Evolutionary conservation across 2,329 filamentous ascomycete genomes (phyloP), one percentile per base, ranked within the genome.

Genomic region (Beauveria bassiana): DNA sequence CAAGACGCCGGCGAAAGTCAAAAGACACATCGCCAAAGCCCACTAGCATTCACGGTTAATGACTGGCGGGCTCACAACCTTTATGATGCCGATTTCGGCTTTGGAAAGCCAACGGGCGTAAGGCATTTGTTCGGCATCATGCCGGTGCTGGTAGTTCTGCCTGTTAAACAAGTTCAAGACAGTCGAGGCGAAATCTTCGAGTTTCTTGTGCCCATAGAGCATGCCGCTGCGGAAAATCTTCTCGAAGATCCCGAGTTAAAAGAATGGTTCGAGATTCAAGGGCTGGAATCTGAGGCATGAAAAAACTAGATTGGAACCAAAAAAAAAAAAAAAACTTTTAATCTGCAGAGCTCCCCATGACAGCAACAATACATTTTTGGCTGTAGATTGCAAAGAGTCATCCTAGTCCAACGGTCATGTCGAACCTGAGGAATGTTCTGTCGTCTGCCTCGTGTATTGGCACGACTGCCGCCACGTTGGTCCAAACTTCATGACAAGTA

Each of bases 401-500:
- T 9, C 28, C 28, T 28, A 28, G 6, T 28, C 28, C 28, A 28
- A 7, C 6, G 28, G 28, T 9, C 6, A 28, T 28, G 28, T 7
- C 8, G 28, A 28, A 28, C 28, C 28, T 28, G 28, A 8, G 28
- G 8, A 28, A 28, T 9, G 28, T 28, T 28, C 28, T 0, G 28
- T 28, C 6, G 8, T 28, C 28, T 28, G 28, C 28, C 28, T 46
- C 24, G 53, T 56, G 42, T 28, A 56, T 9, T 34, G 18, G 24
- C 22, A 45, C 12, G 53, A 43, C 24, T 45, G 20, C 40, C 53
- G n/a, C 82, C 81, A 85, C 26, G 65, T 66, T 20, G 70, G 68
- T 1, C 84, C 84, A 65, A 81, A 85, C 28, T 74, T 71, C 65
- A 81, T 75, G 5, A 86, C 68, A 3, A 80, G 45, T 1, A 82